These are phyloP conservation scores for Austropuccinia psidii DNA, from an alignment of 1,284 basidiomycete genomes.

Conservation along the genomic window DNA sequence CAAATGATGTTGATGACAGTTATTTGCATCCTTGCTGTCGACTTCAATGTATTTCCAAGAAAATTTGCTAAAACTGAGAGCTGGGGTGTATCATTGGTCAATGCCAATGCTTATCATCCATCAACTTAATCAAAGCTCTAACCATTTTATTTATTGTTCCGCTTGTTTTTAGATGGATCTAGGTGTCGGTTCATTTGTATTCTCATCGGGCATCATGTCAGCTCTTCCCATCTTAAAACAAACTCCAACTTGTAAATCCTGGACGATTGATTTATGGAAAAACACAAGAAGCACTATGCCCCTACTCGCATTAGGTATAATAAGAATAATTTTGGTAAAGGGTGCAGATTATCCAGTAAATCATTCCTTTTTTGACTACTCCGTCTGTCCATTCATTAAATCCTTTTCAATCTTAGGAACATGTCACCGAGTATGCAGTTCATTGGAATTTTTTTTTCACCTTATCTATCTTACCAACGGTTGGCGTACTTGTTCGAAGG, in stretches of 20 bases:
- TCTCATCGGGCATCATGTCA: constrained; percentile 83
- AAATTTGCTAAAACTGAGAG: constrained; percentile 85
- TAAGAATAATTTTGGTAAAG: constrained; percentile 80
- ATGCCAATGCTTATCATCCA: too few species aligned
- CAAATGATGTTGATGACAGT: constrained; percentile 94
- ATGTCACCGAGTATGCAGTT: constrained; percentile 87
- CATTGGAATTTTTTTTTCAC: constrained; percentile 99
- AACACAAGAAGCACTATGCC: constrained; percentile 60
- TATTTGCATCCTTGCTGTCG: constrained; percentile 87
- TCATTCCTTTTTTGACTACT: constrained; percentile 30
- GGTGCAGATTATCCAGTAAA: constrained; percentile 83
- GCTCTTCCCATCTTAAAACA: constrained; percentile 57
- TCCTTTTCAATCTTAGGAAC: constrained; percentile 59
- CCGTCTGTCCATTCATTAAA: too few species aligned
- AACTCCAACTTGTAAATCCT: constrained; percentile 1
- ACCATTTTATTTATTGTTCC: neutral
- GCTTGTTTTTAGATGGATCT: constrained; percentile 74
- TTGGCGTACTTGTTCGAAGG: constrained; percentile 65
- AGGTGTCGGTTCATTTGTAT: constrained; percentile 92
- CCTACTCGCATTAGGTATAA: constrained; percentile 63
- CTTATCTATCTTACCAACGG: constrained; percentile 67
- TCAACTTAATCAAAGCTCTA: neutral
- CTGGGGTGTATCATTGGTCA: constrained; percentile 80
- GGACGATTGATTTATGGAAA: constrained; percentile 38
- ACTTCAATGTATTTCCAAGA: constrained; percentile 87